Base-by-base conservation (phyloP, 768 basidiomycete genomes). In the Lactarius sanguifluus region DNA sequence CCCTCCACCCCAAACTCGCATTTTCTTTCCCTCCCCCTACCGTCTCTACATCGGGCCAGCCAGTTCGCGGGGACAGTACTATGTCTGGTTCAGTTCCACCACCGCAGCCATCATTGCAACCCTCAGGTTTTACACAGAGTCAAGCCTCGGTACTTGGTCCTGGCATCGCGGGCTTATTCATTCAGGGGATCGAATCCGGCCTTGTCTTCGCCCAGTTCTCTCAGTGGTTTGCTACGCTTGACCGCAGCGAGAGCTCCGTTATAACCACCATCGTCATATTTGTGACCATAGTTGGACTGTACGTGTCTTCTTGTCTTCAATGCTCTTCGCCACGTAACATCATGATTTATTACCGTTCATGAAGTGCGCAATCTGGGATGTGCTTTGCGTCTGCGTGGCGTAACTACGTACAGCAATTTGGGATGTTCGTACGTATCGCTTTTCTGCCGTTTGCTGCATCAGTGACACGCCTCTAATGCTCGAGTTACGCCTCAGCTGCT, bases 311-410 rank as follows among this genome's bases (percentile, higher is more conserved):
- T 40, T 15, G 12, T 40, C 38, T 40, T 15, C 13, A 13, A 40
- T 15, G 10, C 1, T 40, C 13, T 40, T 40, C 6, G 23, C 20
- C 25, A 18, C 2, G 23, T 36, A 23, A 2, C 38, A 12, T 54
- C 13, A 38, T 62, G n/a, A 20, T 59, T 7, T 18, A 23, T 59
- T 20, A 9, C 15, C n/a, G 1, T 10, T 28, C 10, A 13, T 23
- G 5, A 59, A 67, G 66, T 23, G 47, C 36, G 57, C 66, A 67
- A 40, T n/a, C 66, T 1, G 66, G 57, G 20, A 28, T 63, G 10
- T 7, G 16, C 20, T 63, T 67, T 23, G 25, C 41, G 30, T 63
- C 61, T 7, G 7, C 41, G 38, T 67, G 61, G 66, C 0, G 0
- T n/a, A 63, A 36, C 5, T 67, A 63, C 8, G 66, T 67, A 34